A percentile compares a stretch with the other conserved stretches of the same genome.
These are phyloP conservation scores for Pseudogymnoascus sp. DNA, from an alignment of 2,329 filamentous ascomycete genomes.

Conservation along the genomic window DNA sequence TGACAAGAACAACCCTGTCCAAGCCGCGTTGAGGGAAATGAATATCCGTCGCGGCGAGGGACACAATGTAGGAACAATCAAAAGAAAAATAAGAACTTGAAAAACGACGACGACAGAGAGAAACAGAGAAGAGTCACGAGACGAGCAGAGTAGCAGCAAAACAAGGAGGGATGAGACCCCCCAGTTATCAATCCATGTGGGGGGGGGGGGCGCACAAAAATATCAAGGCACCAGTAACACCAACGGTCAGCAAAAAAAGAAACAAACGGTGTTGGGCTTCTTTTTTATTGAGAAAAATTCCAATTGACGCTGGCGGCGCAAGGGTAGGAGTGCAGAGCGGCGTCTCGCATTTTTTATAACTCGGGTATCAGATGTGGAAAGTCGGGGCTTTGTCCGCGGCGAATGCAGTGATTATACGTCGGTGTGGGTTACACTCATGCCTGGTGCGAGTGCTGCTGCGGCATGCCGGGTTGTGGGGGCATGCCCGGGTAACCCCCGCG, in stretches of 20 bases:
- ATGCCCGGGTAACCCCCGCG: conserved; percentile 64
- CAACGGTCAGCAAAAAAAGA: not conserved
- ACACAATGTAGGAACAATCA: not conserved
- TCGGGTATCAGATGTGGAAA: conserved; percentile 8
- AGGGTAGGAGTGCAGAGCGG: not conserved
- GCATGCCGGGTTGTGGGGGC: conserved; percentile 69
- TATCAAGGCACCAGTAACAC: not conserved
- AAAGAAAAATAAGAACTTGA: not conserved
- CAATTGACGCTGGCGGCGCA: not conserved
- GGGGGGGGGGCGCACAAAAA: not conserved
- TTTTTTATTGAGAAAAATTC: not conserved
- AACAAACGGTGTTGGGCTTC: not conserved
- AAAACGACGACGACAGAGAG: not conserved
- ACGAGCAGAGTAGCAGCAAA: not conserved
- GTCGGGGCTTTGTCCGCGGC: conserved; percentile 12
- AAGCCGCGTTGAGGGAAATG: not conserved
- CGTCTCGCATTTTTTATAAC: not conserved
- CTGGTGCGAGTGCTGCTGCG: conserved; percentile 74
- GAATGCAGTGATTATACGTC: conserved; percentile 25
- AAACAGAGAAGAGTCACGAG: not conserved
- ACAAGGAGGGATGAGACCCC: not conserved
- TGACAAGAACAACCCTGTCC: not conserved
- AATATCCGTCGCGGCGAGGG: not conserved
- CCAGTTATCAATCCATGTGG: not conserved
- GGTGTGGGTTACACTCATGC: conserved; percentile 40